Base-by-base conservation (phyloP, 2,329 filamentous ascomycete genomes). In the Blumeria hordei region DNA sequence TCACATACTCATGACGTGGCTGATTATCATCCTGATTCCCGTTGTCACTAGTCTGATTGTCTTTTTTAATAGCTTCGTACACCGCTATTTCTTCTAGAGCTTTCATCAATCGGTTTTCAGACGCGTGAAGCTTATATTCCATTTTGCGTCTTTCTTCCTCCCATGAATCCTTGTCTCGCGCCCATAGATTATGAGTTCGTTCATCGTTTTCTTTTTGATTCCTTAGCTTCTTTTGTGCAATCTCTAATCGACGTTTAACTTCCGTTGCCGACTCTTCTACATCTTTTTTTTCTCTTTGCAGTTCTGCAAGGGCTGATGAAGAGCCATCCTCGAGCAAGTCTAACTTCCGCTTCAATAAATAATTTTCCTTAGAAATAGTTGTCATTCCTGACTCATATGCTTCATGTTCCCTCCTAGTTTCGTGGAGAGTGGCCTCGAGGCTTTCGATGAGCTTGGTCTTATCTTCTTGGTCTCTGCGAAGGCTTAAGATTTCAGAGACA, bases 381-480 rank as follows among this genome's bases (percentile, higher is more conserved):
- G 78, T 70, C 1, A 88, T 64, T 43, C 74, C 78, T 21, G 74
- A 72, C 57, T 79, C 76, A 8, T 93, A 68, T 0, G 74, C 67
- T 57, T 94, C 88, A 59, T 85, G 82, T 59, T 96, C 88, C 56
- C 77, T 75, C 55, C 80, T 80, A 0, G 80, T 74, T 1, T 76
- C 70, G 58, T 93, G 80, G 36, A 98, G 70, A 32, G 75, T 80
- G 1, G 74, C 71, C 68, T 98, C 92, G 14, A 98, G 72, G 54
- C 77, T 80, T 65, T 95, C 88, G 55, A 98, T 94, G 54, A 87
- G 76, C 62, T 80, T 85, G 47, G 82, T 77, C 68, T 94, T 95
- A 44, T 85, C 86, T 64, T 98, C 92, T 58, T 96, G 78, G 60
- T 98, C 92, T 56, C 92, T 76, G 21, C 88, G 80, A 53, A 98